Conservation (phyloP, 257 asterid genomes). For the Jacaranda mimosifolia region DNA sequence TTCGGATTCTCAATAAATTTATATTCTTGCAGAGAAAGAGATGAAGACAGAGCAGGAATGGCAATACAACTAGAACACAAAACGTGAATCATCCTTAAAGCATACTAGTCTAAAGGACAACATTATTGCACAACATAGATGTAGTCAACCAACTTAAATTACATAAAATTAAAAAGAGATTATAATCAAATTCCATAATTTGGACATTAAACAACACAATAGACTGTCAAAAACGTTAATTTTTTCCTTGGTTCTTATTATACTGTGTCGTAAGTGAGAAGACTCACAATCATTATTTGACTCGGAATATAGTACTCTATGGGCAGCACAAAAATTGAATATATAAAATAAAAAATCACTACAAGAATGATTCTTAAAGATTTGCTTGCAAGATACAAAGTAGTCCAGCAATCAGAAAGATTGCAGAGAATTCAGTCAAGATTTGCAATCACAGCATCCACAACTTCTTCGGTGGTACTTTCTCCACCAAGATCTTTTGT, state of each 20-base stretch:
- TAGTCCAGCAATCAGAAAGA: conserved; percentile 22
- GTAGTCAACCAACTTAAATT: background rate
- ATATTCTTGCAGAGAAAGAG: too few species aligned
- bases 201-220: background rate
- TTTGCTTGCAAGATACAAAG: conserved; percentile 24
- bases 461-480: conserved; percentile 88
- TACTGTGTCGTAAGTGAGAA: conserved; percentile 23
- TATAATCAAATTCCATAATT: conserved; percentile 19
- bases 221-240: conserved; percentile 3
- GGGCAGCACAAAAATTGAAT: conserved; percentile 44
- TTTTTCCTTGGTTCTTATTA: conserved; percentile 25
- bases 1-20: too few species aligned
- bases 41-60: too few species aligned
- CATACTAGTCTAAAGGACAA: too few species aligned
- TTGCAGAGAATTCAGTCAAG: conserved; percentile 49
- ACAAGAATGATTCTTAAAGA: conserved; percentile 32
- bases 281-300: conserved; percentile 34
- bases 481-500: conserved; percentile 92
- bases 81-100: too few species aligned
- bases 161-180: conserved; percentile 11
- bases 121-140: too few species aligned
- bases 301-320: conserved; percentile 19
- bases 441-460: conserved; percentile 86
- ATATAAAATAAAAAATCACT: conserved; percentile 47
- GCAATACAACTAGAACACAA: too few species aligned